A percentile compares a stretch with the other conserved stretches of the same genome.
phyloP scores from a whole-genome alignment of 78 protist species.

The Polysphondylium violaceum region DNA sequence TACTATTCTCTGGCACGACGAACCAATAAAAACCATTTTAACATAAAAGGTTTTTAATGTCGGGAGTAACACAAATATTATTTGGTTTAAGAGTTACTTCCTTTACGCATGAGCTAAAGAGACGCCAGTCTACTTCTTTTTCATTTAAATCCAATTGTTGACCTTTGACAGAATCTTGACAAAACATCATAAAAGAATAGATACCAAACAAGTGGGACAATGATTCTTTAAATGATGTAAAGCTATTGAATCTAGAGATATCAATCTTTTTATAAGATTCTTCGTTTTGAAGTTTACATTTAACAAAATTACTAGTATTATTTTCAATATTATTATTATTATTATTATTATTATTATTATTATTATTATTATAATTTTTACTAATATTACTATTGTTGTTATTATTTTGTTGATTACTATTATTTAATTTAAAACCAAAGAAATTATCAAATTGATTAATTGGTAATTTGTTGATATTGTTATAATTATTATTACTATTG shows the following conservation, averaged over 20 bases:
- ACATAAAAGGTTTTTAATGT: conserved; percentile 33
- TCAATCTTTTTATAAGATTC: conserved; percentile 14
- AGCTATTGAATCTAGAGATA: conserved; percentile 2
- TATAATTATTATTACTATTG: neutral
- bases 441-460: neutral
- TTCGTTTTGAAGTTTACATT: neutral
- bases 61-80: conserved; percentile 17
- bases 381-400: neutral
- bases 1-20: too few species aligned
- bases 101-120: neutral
- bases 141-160: neutral
- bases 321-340: neutral
- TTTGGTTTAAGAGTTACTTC: conserved; percentile 2
- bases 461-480: neutral
- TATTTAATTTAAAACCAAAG: conserved; percentile 20
- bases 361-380: neutral
- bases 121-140: neutral
- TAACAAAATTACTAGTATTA: neutral
- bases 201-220: neutral
- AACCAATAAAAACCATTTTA: too few species aligned
- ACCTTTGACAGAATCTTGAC: conserved; percentile 12
- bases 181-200: conserved; percentile 3
- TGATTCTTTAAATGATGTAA: neutral
- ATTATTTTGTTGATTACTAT: neutral
- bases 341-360: neutral